phyloP scores from a whole-genome alignment of 768 basidiomycete species.

The Strobilomyces confusus region DNA sequence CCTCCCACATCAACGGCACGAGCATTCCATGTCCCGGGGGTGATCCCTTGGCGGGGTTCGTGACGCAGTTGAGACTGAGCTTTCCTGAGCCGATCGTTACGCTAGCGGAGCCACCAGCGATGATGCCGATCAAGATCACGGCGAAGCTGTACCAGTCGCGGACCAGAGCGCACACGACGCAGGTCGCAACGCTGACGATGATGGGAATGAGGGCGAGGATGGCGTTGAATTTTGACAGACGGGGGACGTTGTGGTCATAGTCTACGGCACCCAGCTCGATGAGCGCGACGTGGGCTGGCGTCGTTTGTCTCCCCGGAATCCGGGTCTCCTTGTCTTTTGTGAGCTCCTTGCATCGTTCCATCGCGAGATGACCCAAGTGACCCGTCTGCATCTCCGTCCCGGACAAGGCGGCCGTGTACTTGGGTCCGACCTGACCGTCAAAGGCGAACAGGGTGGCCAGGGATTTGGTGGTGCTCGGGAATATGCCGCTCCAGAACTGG shows the following conservation, averaged over 20 bases:
- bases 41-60: conserved; percentile 11
- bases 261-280: conserved; percentile 10
- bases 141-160: conserved; percentile 31
- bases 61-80: conserved; percentile 12
- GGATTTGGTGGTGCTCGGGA: conserved; percentile 20
- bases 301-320: conserved; percentile 15
- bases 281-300: conserved; percentile 15
- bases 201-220: conserved; percentile 25
- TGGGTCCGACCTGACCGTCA: conserved; percentile 26
- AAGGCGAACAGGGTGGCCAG: conserved; percentile 23
- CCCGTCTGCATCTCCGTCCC: conserved; percentile 28
- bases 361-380: conserved; percentile 26
- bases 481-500: conserved; percentile 23
- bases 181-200: conserved; percentile 18
- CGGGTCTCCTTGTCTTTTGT: neutral
- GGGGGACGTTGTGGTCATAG: conserved; percentile 1
- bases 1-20: conserved; percentile 6
- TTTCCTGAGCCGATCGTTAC: conserved; percentile 24
- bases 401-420: conserved; percentile 23
- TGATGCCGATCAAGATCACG: conserved; percentile 30
- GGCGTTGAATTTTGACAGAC: neutral
- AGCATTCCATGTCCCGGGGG: conserved; percentile 29
- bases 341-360: conserved; percentile 18
- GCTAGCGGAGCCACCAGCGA: conserved; percentile 27
- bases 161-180: conserved; percentile 20